Evolutionary conservation across 768 basidiomycete genomes (phyloP), one percentile per base, ranked within the genome.

Genomic region (Mycena floridula): DNA sequence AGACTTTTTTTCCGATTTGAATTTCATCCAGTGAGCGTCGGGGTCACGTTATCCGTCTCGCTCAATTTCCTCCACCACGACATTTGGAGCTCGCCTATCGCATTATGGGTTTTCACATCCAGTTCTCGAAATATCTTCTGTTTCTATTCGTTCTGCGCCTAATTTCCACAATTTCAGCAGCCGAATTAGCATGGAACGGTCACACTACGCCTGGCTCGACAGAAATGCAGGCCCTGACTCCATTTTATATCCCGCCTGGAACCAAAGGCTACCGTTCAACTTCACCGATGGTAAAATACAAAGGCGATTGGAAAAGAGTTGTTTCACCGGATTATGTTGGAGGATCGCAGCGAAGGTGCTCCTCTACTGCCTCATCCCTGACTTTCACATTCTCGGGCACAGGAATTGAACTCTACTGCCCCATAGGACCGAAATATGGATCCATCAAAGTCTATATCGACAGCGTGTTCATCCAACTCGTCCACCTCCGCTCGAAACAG

Each of bases 391-490:
- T 88, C 60, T 65, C 66, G n/a, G 87, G 86, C 12, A 83, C 81
- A 11, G 84, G 84, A 1, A 70, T 89, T 50, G 87, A 89, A 61
- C 85, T 80, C 81, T 89, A 88, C 51, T 87, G 87, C 24, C 74
- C 69, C 53, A 68, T 64, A 30, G 78, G 75, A 51, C 65, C 56
- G 30, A 58, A 51, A 13, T 78, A 87, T 54, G 81, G 86, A 12
- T 58, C 72, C 7, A 70, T 79, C 4, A 50, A 69, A 20, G 72
- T 89, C 11, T 76, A 69, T 42, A 64, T 89, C 15, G 81, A 89
- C 46, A 55, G 66, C 21, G 62, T 54, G 15, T 67, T 85, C 38
- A 72, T 85, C 54, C 53, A 69, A 7, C 77, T 68, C 55, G 23
- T 39, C 23, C 13, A 65, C 56, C 49, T 15, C 49, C 2, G 44